Conservation (phyloP, 495 filamentous ascomycete genomes). For the Penicillium mononematosum region DNA sequence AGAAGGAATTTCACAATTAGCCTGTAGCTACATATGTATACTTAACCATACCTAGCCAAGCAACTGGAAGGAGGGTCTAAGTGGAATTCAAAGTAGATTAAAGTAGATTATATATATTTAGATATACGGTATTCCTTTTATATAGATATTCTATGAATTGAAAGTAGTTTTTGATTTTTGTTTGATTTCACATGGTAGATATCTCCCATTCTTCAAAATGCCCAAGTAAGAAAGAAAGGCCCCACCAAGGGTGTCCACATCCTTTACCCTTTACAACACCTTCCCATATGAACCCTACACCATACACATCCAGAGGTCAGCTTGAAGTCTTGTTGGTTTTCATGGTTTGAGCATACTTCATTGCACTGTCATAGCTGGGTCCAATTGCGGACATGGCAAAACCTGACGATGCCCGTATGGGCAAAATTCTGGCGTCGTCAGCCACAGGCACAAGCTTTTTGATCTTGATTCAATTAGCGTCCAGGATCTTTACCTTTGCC, state of each 20-base stretch:
- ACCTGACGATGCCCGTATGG: constrained; percentile 20
- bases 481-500: constrained; percentile 81
- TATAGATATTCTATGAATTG: background rate
- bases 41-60: background rate
- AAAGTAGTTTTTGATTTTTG: too few species aligned
- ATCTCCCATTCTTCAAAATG: background rate
- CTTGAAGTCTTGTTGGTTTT: background rate
- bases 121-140: background rate
- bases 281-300: background rate
- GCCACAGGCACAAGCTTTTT: constrained; percentile 75
- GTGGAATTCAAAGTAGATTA: background rate
- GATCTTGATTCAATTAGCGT: constrained; percentile 80
- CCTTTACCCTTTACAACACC: background rate
- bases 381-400: constrained; percentile 13
- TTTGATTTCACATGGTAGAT: background rate
- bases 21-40: background rate
- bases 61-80: background rate
- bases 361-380: background rate
- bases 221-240: background rate
- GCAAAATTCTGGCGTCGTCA: constrained; percentile 42
- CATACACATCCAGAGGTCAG: background rate
- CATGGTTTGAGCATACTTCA: background rate
- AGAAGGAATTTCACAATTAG: background rate
- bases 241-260: background rate
- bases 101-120: background rate